Evolutionary conservation across 2,329 filamentous ascomycete genomes (phyloP), one percentile per base, ranked within the genome.

Genomic region (Aspergillus fijiensis): DNA sequence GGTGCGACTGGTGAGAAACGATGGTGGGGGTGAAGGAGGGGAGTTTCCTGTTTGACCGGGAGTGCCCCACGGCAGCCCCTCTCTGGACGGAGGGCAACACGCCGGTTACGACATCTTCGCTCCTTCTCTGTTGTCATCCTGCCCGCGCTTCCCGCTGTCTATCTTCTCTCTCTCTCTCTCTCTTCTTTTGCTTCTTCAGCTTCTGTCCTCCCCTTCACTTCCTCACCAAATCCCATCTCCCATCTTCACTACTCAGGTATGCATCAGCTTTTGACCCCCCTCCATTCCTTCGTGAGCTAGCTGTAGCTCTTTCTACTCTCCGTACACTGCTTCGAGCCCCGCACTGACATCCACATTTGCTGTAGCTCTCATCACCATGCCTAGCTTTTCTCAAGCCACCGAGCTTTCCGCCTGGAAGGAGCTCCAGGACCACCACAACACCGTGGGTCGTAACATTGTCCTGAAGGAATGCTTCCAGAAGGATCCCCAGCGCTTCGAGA

Each of bases 391-490:
- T 69, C 92, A 96, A 82, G 89, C 94, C 69, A 92, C 88, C 75
- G 89, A 92, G 65, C 89, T 96, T 69, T 83, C 87, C 70, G 88
- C 92, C 74, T 99, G 95, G 94, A 85, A 89, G 76, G 86, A 90
- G 76, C 92, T 99, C 74, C 91, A 96, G 81, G 85, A 91, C 72
- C 93, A 98, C 80, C 92, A 96, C 80, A 88, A 91, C 79, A 85
- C 84, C 65, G 86, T 95, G 51, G 93, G 92, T 73, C 93, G 93
- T 81, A 87, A 89, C 74, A 95, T 98, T 74, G 89, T 96, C 65
- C 86, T 98, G 67, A 96, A 96, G 82, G 90, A 96, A 67, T 91
- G 91, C 76, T 99, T 98, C 79, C 85, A 91, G 72, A 87, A 91
- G 70, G 93, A 99, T 76, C 87, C 92, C 53, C 77, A 90, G 74